Evolutionary conservation across 441 rosid species (phyloP), one percentile per base, ranked within the genome.

Genomic region (Rhodomyrtus psidioides): DNA sequence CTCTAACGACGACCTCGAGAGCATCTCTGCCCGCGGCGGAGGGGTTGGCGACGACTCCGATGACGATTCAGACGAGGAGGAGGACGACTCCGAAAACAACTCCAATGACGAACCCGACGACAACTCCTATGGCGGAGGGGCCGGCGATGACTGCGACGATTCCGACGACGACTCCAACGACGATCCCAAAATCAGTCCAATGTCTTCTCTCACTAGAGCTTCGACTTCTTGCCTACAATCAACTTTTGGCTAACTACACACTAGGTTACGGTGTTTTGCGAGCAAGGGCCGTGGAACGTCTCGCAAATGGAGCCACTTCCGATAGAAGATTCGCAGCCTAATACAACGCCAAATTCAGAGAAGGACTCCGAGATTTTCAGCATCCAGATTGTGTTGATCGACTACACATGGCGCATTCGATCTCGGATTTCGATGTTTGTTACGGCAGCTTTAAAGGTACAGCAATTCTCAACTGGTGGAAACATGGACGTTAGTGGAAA

Each of bases 381-480:
- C n/a, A n/a, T n/a, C n/a, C n/a, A n/a, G n/a, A n/a, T n/a, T n/a
- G n/a, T 97, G 34, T 89, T 98, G 16, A 93, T 97, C 81, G 99
- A 96, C 87, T 92, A 94, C 86, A 94, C 91, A 94, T 94, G 98
- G 92, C 98, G 86, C 91, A 94, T 85, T 99, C 99, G 9, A 91
- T 95, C 84, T 96, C 98, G 53, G 92, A 89, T 76, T 85, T 88
- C 88, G 99, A 96, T 87, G 83, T 93, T 55, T 93, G 95, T 87
- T 97, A 97, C 91, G 94, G 97, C 90, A 92, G 92, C 91, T 94
- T 97, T 82, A 98, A 94, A 92, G 98, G 99, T 95, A 85, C 44
- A 9, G 57, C 39, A 51, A 21, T 24, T 51, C 58, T n/a, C n/a
- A 46, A 65, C 76, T 39, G 24, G n/a, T 65, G 76, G 54, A 26